phyloP scores from a whole-genome alignment of 805 yeast genomes.

The Maudiozyma bulderi region DNA sequence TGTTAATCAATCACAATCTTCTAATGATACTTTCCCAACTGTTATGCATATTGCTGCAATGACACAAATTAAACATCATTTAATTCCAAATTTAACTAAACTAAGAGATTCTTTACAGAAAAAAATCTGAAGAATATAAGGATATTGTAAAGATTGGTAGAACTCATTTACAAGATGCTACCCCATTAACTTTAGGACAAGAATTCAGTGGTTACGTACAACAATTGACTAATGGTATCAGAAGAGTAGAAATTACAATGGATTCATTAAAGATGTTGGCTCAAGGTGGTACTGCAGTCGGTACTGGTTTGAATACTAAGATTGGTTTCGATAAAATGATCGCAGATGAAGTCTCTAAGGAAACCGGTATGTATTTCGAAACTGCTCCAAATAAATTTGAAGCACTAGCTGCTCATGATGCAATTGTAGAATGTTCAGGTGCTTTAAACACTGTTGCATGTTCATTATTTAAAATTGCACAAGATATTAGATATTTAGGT shows the following conservation, averaged over 20 bases:
- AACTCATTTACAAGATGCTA: slow-evolving; percentile 97
- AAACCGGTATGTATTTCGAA: slow-evolving; percentile 80
- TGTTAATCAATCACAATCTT: slow-evolving; percentile 96
- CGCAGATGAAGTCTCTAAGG: slow-evolving; percentile 74
- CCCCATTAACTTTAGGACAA: slow-evolving; percentile 95
- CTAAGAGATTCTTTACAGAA: slow-evolving; percentile 69
- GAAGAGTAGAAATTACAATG: slow-evolving; percentile 67
- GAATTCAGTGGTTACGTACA: slow-evolving; percentile 95
- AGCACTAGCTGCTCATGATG: slow-evolving; percentile 98
- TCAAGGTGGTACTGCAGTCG: slow-evolving; percentile 99
- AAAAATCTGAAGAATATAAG: slow-evolving; percentile 72
- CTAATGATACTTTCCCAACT: slow-evolving; percentile 98
- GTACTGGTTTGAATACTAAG: slow-evolving; percentile 93
- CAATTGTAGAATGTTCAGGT: slow-evolving; percentile 95
- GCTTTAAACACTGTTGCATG: slow-evolving; percentile 92
- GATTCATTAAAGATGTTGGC: slow-evolving; percentile 77
- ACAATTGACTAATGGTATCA: slow-evolving; percentile 85
- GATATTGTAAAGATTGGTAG: slow-evolving; percentile 96
- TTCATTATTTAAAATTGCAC: slow-evolving; percentile 91
- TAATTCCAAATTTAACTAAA: slow-evolving; percentile 70
- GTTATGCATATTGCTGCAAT: slow-evolving; percentile 99
- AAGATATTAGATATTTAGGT: slow-evolving; percentile 95
- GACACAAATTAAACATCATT: slow-evolving; percentile 62
- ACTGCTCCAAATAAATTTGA: slow-evolving; percentile 99
- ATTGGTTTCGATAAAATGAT: slow-evolving; percentile 81